Base-by-base conservation (phyloP, 2,329 filamentous ascomycete species). In the Raffaelea albimanens region DNA sequence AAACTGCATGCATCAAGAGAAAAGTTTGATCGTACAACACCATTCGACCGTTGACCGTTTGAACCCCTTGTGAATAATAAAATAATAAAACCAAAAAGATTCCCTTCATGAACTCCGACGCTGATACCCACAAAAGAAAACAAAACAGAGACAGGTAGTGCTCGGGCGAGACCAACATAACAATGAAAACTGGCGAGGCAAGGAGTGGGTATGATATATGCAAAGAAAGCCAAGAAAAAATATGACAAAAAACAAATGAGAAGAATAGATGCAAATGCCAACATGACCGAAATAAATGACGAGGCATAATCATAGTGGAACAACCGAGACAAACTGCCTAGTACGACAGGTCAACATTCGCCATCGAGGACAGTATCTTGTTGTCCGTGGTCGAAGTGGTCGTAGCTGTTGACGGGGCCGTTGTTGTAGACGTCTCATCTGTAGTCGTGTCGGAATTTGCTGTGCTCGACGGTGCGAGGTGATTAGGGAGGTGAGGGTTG, bases 331-430 rank as follows among this genome's bases (percentile, higher is more conserved):
- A n/a, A n/a, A n/a, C n/a, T n/a, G 1, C 25, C 50, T 44, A 57
- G 40, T 57, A 57, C 9, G 51, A 50, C 19, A 57, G 40, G 25
- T 57, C 56, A 14, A 57, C 53, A 43, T 53, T 50, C 11, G 50
- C 55, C 53, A 57, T 55, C 14, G 53, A 44, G 11, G 56, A 44
- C 25, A 57, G 18, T 21, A 52, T 47, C 46, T 56, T 57, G 49
- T 36, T 49, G 33, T 54, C 50, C 4, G 34, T 43, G 4, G 40
- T 41, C 1, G 51, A 42, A 9, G 53, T 42, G 7, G 55, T 40
- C 19, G 50, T 46, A 4, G 50, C 20, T 10, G 43, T 38, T 16
- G 42, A 36, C 13, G 44, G 39, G 2, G 50, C 44, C 18, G 47
- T 44, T 20, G 49, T 45, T 36, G 45, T 45, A n/a, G 50, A 47